Percentiles rank a stretch among this genome's conserved stretches.
phyloP scores from a whole-genome alignment of 1,284 basidiomycete genomes.

The Retiboletus flavoniger region DNA sequence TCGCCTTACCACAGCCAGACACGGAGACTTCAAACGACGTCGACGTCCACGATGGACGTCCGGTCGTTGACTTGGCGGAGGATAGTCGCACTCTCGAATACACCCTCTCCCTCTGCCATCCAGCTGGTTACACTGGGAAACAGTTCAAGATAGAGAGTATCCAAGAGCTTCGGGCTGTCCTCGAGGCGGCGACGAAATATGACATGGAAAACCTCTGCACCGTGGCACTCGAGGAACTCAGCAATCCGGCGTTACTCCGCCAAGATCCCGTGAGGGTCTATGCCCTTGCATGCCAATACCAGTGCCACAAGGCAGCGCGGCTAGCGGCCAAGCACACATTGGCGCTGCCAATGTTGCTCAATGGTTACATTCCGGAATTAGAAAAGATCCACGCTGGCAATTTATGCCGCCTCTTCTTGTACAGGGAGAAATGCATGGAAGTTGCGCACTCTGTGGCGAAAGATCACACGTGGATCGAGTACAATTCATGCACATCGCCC shows the following conservation, averaged over 20 bases:
- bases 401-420: conserved; percentile 14
- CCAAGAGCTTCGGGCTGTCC: conserved; percentile 6
- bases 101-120: conserved; percentile 34
- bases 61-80: conserved; percentile 31
- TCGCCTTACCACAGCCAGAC: conserved; percentile 22
- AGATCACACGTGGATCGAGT: conserved; percentile 12
- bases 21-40: not conserved
- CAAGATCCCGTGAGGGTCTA: conserved; percentile 17
- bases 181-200: conserved; percentile 22
- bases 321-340: conserved; percentile 16
- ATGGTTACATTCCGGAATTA: conserved; percentile 11
- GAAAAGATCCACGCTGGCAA: conserved; percentile 14
- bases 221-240: conserved; percentile 7
- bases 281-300: conserved; percentile 17
- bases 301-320: conserved; percentile 1
- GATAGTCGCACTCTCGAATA: conserved; percentile 23
- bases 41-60: conserved; percentile 6
- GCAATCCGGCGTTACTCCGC: not conserved
- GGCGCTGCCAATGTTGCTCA: conserved; percentile 1
- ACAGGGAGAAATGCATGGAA: conserved; percentile 7
- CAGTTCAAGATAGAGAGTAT: not conserved
- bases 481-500: not conserved
- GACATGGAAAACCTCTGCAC: conserved; percentile 15
- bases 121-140: not conserved
- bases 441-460: conserved; percentile 1